A percentile compares a stretch with the other conserved stretches of the same genome.
These are phyloP conservation scores for Pyricularia sp. DNA, from an alignment of 2,329 filamentous ascomycete genomes.

Conservation along the genomic window DNA sequence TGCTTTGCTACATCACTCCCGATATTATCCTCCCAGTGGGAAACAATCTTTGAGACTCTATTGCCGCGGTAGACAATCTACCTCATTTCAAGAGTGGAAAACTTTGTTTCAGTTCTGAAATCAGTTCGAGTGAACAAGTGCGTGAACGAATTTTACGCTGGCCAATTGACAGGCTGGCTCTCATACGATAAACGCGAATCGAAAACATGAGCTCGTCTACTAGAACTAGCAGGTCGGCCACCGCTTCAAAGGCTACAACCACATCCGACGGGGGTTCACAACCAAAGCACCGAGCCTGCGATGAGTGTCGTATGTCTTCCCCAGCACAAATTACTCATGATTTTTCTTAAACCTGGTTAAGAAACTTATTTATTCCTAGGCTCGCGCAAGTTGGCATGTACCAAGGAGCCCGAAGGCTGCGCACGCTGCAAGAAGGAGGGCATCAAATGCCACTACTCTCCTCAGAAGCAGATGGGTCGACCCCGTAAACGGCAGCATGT, in stretches of 20 bases:
- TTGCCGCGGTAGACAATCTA: background rate
- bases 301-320: conserved; percentile 52
- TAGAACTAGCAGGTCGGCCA: background rate
- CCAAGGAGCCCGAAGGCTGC: conserved; percentile 52
- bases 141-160: background rate
- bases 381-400: conserved; percentile 54
- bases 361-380: conserved; percentile 27
- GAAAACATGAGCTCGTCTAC: background rate
- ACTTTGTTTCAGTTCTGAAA: background rate
- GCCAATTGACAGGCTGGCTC: background rate
- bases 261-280: background rate
- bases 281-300: conserved; percentile 52
- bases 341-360: background rate
- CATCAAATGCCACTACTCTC: conserved; percentile 50
- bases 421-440: conserved; percentile 47
- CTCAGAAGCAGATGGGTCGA: conserved; percentile 58
- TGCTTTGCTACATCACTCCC: background rate
- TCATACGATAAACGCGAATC: background rate
- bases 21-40: background rate
- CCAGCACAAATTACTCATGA: background rate
- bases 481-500: conserved; percentile 45
- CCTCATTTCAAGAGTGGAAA: background rate
- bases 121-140: background rate
- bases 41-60: background rate
- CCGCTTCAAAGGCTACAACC: background rate